Conservation (phyloP, 805 yeast genomes). For the Priceomyces haplophilus region DNA sequence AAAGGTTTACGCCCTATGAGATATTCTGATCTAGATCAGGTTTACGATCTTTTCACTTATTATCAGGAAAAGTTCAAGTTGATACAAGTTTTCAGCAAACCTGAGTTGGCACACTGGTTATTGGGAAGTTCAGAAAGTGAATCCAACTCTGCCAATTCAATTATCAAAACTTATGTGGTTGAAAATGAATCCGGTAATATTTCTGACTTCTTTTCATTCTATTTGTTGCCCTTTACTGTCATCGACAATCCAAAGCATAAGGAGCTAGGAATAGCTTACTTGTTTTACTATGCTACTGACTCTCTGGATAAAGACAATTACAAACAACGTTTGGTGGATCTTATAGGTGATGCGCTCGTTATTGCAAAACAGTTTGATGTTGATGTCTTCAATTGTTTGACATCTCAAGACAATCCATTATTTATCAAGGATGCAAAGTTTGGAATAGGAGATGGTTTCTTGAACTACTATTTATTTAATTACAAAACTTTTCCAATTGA, state of each 20-base stretch:
- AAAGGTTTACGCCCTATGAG: slow-evolving; percentile 58
- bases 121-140: slow-evolving; percentile 42
- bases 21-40: slow-evolving; percentile 61
- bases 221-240: slow-evolving; percentile 83
- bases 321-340: slow-evolving; percentile 54
- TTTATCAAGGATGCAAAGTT: slow-evolving; percentile 82
- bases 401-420: slow-evolving; percentile 84
- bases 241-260: slow-evolving; percentile 60
- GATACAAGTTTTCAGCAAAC: slow-evolving; percentile 62
- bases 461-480: slow-evolving; percentile 89
- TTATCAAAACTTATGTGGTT: slow-evolving; percentile 77
- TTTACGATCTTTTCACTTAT: slow-evolving; percentile 52
- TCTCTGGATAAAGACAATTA: slow-evolving; percentile 46
- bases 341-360: slow-evolving; percentile 74
- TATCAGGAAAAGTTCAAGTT: slow-evolving; percentile 74
- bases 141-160: slow-evolving; percentile 36
- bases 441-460: slow-evolving; percentile 89
- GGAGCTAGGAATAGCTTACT: slow-evolving; percentile 79
- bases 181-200: slow-evolving; percentile 59
- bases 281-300: slow-evolving; percentile 85
- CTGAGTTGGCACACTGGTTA: slow-evolving; percentile 80
- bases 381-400: slow-evolving; percentile 92
- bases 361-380: slow-evolving; percentile 64
- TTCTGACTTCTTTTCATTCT: slow-evolving; percentile 88
- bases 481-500: slow-evolving; percentile 75